These are phyloP conservation scores for Polytrichum commune DNA, from an alignment of 225 moss, liverwort and hornwort genomes.

Conservation along the genomic window DNA sequence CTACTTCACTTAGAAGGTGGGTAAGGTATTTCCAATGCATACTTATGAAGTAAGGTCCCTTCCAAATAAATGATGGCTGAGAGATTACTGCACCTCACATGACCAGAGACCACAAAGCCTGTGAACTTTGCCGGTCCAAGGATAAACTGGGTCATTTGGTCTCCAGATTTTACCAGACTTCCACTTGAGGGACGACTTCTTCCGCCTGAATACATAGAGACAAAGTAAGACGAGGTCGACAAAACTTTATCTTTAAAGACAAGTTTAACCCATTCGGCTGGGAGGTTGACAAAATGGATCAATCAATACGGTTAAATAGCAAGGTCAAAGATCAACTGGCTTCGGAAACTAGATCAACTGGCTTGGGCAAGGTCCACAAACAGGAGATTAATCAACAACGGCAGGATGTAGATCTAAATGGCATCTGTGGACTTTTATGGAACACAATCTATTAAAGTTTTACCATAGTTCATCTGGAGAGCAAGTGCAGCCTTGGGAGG, in stretches of 20 bases:
- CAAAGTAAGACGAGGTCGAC: too few species aligned
- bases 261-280: too few species aligned
- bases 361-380: too few species aligned
- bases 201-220: slow-evolving; percentile 40
- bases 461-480: slow-evolving; percentile 27
- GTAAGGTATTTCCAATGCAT: too few species aligned
- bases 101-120: slow-evolving; percentile 97
- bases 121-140: slow-evolving; percentile 90
- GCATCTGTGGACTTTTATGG: too few species aligned
- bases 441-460: not conserved
- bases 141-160: slow-evolving; percentile 35
- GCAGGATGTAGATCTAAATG: too few species aligned
- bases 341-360: too few species aligned
- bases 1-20: too few species aligned
- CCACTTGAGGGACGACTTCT: slow-evolving; percentile 37
- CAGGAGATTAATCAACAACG: too few species aligned
- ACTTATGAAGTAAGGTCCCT: too few species aligned
- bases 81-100: slow-evolving; percentile 63
- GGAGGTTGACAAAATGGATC: too few species aligned
- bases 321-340: not conserved
- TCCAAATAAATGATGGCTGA: not conserved
- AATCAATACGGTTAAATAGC: not conserved
- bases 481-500: slow-evolving; percentile 51
- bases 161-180: slow-evolving; percentile 56
- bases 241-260: too few species aligned